Conservation (phyloP, 495 filamentous ascomycete species). For the Pseudevernia furfuracea region DNA sequence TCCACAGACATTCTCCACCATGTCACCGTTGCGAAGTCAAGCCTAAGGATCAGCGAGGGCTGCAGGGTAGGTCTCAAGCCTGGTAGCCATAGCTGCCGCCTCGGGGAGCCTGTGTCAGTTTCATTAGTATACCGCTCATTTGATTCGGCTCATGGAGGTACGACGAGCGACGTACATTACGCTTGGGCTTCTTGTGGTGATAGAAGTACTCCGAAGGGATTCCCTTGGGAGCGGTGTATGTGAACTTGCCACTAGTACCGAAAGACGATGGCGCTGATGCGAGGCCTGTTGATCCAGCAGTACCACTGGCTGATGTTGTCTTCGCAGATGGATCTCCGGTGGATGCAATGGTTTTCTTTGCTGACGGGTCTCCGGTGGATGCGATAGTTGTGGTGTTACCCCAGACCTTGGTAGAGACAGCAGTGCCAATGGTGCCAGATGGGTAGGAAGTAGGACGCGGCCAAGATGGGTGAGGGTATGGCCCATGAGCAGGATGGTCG, state of each 20-base stretch:
- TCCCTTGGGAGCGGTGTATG: not conserved
- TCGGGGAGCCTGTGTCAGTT: not conserved
- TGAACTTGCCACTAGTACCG: not conserved
- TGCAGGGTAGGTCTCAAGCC: not conserved
- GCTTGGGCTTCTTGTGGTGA: constrained; percentile 4
- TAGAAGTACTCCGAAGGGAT: constrained; percentile 3
- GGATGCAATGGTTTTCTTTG: not conserved
- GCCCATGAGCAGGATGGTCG: not conserved
- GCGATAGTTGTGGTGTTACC: not conserved
- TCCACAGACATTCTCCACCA: not conserved
- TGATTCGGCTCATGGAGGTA: not conserved
- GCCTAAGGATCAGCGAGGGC: not conserved
- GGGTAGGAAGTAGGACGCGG: not conserved
- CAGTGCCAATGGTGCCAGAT: constrained; percentile 1
- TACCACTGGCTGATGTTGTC: not conserved
- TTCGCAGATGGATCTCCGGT: not conserved
- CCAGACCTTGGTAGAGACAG: not conserved
- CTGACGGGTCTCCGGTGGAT: too few species aligned
- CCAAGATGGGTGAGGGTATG: constrained; percentile 1
- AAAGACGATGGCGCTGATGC: not conserved
- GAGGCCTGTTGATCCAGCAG: not conserved
- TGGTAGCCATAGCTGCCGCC: not conserved
- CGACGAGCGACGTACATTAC: not conserved
- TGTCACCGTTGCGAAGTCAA: not conserved
- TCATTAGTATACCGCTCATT: not conserved